Conservation (phyloP, 73 alveolate genomes). For the Stentor coeruleus region DNA sequence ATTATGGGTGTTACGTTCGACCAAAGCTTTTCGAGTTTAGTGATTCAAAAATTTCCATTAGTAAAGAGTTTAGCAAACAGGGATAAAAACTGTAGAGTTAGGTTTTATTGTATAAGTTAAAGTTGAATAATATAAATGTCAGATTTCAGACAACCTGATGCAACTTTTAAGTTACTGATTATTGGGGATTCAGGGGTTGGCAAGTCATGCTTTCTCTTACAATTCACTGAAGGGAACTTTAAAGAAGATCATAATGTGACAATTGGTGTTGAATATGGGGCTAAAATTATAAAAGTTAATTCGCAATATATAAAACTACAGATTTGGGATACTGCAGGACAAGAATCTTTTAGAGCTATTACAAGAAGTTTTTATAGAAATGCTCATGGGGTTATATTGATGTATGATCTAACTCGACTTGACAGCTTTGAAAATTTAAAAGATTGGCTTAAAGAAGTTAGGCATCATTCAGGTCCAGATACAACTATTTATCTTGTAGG, state of each 20-base stretch:
- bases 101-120: too few species aligned
- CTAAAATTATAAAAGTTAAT: constrained; percentile 68
- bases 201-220: constrained; percentile 68
- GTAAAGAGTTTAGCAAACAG: too few species aligned
- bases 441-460: constrained; percentile 42
- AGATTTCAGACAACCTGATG: too few species aligned
- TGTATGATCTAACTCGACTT: constrained; percentile 83
- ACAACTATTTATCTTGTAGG: constrained; percentile 33
- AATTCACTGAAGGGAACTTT: constrained; percentile 67
- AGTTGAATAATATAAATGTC: too few species aligned
- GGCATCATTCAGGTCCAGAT: constrained; percentile 23
- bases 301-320: constrained; percentile 55
- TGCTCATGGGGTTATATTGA: constrained; percentile 79
- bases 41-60: too few species aligned
- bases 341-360: constrained; percentile 82
- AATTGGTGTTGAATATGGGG: constrained; percentile 89
- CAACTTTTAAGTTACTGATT: too few species aligned
- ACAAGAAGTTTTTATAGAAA: constrained; percentile 80
- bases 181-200: constrained; percentile 92
- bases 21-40: constrained; percentile 21
- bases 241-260: constrained; percentile 76
- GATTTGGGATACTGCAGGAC: constrained; percentile 97
- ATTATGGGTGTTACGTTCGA: background rate
- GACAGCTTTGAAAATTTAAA: constrained; percentile 40
- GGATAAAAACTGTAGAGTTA: too few species aligned